Evolutionary conservation across 306 rosid species (phyloP).

Genomic region (Cucurbita pepo): DNA sequence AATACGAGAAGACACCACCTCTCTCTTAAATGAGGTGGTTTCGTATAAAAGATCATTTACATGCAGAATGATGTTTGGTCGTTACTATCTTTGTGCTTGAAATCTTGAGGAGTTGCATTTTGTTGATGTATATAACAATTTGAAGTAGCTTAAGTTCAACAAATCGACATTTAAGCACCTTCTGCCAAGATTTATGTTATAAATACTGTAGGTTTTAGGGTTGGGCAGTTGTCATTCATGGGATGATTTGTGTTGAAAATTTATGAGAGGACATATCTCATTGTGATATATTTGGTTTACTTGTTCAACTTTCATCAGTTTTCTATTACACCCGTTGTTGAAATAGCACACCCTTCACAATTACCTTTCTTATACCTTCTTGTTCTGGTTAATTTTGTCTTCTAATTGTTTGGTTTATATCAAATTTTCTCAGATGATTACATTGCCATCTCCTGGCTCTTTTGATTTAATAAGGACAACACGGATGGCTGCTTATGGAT

Average conservation of each 20-base stretch:
- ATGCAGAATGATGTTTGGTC: neutral
- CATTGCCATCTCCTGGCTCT: conserved; percentile 29
- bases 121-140: neutral
- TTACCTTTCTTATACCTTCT: neutral
- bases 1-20: neutral
- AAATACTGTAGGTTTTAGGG: neutral
- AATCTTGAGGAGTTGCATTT: neutral
- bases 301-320: conserved; percentile 1
- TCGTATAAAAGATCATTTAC: neutral
- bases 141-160: neutral
- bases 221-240: neutral
- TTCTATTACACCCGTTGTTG: neutral
- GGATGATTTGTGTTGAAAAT: neutral
- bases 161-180: neutral
- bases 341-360: neutral
- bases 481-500: conserved; percentile 52
- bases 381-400: neutral
- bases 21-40: neutral
- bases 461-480: conserved; percentile 34
- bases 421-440: conserved; percentile 27
- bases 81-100: neutral
- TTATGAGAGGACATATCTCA: neutral
- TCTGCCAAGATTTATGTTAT: neutral
- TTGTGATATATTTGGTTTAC: neutral
- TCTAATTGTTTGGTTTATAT: neutral